Evolutionary conservation across 805 yeast species (phyloP).

Genomic region (Teunomyces cretensis): DNA sequence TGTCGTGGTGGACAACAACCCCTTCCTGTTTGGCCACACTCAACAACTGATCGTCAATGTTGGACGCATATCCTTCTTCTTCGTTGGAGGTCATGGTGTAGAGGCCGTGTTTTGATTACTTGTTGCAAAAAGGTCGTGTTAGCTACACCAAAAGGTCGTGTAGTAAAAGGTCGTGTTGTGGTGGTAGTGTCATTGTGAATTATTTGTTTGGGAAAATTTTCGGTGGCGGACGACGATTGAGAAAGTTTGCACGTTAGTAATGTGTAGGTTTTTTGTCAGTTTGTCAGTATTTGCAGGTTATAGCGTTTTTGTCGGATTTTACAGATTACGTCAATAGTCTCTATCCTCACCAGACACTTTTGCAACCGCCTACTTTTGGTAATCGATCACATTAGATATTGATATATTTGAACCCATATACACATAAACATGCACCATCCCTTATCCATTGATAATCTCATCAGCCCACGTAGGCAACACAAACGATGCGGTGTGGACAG

Average conservation of each 20-base stretch:
- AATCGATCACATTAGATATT: too few species aligned
- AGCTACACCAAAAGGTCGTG: neutral
- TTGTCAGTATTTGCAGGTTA: neutral
- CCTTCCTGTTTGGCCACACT: slow-evolving; percentile 38
- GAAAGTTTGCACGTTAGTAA: neutral
- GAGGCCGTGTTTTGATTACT: slow-evolving; percentile 5
- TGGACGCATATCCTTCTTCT: slow-evolving; percentile 29
- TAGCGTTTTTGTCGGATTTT: too few species aligned
- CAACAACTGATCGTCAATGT: slow-evolving; percentile 44
- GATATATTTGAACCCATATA: too few species aligned
- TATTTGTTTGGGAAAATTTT: neutral
- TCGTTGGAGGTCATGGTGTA: slow-evolving; percentile 10
- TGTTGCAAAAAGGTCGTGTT: slow-evolving; percentile 10
- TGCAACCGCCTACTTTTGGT: neutral
- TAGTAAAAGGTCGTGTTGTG: slow-evolving; percentile 4
- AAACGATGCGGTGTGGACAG: slow-evolving; percentile 70
- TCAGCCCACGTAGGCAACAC: slow-evolving; percentile 81
- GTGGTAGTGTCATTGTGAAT: neutral
- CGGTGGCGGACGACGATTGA: too few species aligned
- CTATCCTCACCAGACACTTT: neutral
- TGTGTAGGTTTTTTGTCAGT: neutral
- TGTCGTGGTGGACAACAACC: slow-evolving; percentile 6
- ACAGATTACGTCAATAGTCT: too few species aligned
- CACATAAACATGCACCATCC: neutral
- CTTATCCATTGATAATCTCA: slow-evolving; percentile 19